Base-by-base conservation (phyloP, 106 monocot species). In the Platanthera zijinensis region DNA sequence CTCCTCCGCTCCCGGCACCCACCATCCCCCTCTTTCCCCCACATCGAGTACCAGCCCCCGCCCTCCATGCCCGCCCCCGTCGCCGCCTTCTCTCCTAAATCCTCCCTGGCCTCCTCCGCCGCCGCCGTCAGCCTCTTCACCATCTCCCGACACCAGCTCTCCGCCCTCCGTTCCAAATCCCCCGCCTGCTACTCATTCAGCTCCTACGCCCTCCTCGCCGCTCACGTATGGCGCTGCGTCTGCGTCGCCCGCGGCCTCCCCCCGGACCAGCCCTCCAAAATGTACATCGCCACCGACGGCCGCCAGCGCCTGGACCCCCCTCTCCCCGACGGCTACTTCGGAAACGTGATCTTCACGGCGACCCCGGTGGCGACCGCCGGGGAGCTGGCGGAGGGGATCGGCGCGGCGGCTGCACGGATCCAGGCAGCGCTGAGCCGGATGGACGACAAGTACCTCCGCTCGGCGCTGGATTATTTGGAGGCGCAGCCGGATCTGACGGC, bases 321-420 rank as follows among this genome's bases (percentile, higher is more conserved):
- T 2, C 79, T 93, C 3, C 96, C 96, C 4, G 76, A 78, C 4
- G 96, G 90, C 0, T 96, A 96, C 82, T 93, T 96, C 12, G 92
- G 96, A 15, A 96, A 96, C 78, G 96, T 93, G 8, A 90, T 96
- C 14, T 96, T 96, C 89, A 96, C 96, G 0, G 84, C 93, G 10
- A 96, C 96, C 5, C 96, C 96, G 1, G 71, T 91, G 19, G 81
- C 93, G 4, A 67, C 75, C 9, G 85, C 85, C 0, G 89, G 83
- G 8, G 90, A 91, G 68, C 59, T 97, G 11, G 10, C 71, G 8
- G 7, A 83, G 1, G 74, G 77, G 30, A 57, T 75, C 3, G 73
- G 63, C 0, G 6, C 19, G 0, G 91, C 77, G 0, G 87, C 87
- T 3, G 76, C 32, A 8, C 69, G 47, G 73, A 88, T 94, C 4